These are phyloP conservation scores for Aspergillus saccharolyticus DNA, from an alignment of 495 filamentous ascomycete genomes.

Conservation along the genomic window DNA sequence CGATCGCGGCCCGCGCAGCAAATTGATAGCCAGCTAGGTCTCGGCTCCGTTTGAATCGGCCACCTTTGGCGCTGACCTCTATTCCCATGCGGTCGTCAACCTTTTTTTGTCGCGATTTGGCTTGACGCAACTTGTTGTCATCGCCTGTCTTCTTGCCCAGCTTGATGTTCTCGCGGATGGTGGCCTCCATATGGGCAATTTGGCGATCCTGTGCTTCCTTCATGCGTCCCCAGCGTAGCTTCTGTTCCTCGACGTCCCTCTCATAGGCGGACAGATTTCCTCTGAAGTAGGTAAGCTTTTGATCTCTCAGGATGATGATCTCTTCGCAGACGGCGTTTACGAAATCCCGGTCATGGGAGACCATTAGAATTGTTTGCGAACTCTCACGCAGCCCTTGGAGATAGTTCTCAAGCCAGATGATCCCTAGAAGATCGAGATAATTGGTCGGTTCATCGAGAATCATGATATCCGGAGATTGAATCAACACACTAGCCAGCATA, in stretches of 20 bases:
- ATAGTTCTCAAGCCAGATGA: conserved; percentile 75
- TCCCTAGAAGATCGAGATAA: conserved; percentile 74
- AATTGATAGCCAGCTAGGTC: conserved; percentile 59
- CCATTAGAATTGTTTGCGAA: conserved; percentile 53
- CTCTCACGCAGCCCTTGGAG: conserved; percentile 47
- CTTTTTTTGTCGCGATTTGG: conserved; percentile 73
- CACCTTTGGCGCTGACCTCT: conserved; percentile 62
- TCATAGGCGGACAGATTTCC: conserved; percentile 69
- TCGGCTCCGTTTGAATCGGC: conserved; percentile 72
- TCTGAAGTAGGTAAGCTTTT: conserved; percentile 42
- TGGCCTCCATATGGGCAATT: conserved; percentile 69
- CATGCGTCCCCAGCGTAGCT: conserved; percentile 62
- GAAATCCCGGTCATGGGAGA: conserved; percentile 78
- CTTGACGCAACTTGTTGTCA: conserved; percentile 73
- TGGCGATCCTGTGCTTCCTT: conserved; percentile 75
- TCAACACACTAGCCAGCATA: conserved; percentile 59
- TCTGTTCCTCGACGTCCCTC: conserved; percentile 57
- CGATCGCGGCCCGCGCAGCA: conserved; percentile 57
- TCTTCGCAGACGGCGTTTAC: conserved; percentile 66
- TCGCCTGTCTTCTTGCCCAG: conserved; percentile 67
- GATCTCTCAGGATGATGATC: conserved; percentile 67
- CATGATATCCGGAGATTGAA: conserved; percentile 69
- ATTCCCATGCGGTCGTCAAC: conserved; percentile 74
- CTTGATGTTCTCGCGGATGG: conserved; percentile 63
- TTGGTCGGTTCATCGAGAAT: conserved; percentile 88